Base-by-base conservation (phyloP, 2,329 filamentous ascomycete genomes). In the Sclerotinia subarctica region DNA sequence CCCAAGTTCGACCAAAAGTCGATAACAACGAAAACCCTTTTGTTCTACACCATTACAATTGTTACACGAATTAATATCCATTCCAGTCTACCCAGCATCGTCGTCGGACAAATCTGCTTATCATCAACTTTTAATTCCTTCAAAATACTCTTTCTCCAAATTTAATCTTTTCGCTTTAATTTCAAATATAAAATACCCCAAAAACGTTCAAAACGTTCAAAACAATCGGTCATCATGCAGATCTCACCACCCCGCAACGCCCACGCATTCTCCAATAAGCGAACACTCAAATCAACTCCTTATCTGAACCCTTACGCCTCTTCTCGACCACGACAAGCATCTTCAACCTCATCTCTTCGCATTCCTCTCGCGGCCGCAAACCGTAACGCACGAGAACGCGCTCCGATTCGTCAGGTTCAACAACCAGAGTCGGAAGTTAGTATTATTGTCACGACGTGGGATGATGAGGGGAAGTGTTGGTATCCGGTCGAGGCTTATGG, bases 381-480 rank as follows among this genome's bases (percentile, higher is more conserved):
- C 57, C 57, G 65, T 13, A 54, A 64, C 6, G n/a, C 49, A n/a
- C 59, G 57, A 52, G 38, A 67, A 67, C 64, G 64, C 24, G 64
- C 57, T 19, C 53, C 64, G 6, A 11, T 62, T 32, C 64, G 64
- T 24, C 54, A 67, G 26, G 51, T 63, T n/a, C 57, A 67, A 54
- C 65, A 52, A 38, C 65, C n/a, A 53, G 65, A 67, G 52, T 46
- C 65, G 46, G 66, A 68, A 64, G 66, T 68, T n/a, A 68, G 66
- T 60, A 68, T 68, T 29, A 68, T 68, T 68, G 66, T 68, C 32
- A 68, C 66, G 42, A 68, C 59, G 29, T 68, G 66, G 66, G 66
- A 68, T 57, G 66, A 68, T 58, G 66, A 68, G 29, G 58, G 59
- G 19, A 68, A 68, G 32, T 68, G 66, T 42, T 68, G 66, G 66